phyloP scores from a whole-genome alignment of 208 protist genomes.

The Leishmania guyanensis region DNA sequence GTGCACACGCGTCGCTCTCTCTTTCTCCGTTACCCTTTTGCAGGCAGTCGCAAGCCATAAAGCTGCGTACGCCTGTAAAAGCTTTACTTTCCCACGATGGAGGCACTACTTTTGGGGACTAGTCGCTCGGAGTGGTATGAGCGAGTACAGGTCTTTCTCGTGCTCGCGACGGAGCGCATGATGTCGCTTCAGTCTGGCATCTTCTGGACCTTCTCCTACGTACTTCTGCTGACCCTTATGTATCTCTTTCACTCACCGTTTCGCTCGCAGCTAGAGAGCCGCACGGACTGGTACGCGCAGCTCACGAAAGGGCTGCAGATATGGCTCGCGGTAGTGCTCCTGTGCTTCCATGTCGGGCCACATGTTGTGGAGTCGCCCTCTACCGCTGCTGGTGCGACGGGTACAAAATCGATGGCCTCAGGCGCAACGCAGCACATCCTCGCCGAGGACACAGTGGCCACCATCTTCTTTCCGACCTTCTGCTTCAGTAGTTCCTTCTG shows the following conservation, averaged over 20 bases:
- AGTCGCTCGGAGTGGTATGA: constrained; percentile 12
- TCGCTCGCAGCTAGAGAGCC: constrained; percentile 44
- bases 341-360: constrained; percentile 67
- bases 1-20: neutral
- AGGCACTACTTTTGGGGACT: neutral
- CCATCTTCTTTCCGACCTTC: constrained; percentile 80
- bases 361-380: constrained; percentile 31
- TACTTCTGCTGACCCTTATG: constrained; percentile 48
- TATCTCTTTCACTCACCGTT: constrained; percentile 88
- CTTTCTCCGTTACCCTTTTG: neutral
- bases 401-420: neutral
- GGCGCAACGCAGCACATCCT: constrained; percentile 11
- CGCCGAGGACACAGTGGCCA: constrained; percentile 34
- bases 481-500: constrained; percentile 52
- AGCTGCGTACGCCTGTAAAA: neutral
- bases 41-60: neutral
- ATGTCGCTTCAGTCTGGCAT: constrained; percentile 23
- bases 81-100: neutral
- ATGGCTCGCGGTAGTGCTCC: constrained; percentile 52
- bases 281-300: constrained; percentile 67
- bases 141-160: constrained; percentile 11
- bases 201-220: constrained; percentile 59
- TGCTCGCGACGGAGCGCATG: constrained; percentile 14
- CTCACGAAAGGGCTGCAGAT: constrained; percentile 76
- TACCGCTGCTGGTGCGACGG: neutral